Base-by-base conservation (phyloP, 2,329 filamentous ascomycete species). In the Neonectria hederae region DNA sequence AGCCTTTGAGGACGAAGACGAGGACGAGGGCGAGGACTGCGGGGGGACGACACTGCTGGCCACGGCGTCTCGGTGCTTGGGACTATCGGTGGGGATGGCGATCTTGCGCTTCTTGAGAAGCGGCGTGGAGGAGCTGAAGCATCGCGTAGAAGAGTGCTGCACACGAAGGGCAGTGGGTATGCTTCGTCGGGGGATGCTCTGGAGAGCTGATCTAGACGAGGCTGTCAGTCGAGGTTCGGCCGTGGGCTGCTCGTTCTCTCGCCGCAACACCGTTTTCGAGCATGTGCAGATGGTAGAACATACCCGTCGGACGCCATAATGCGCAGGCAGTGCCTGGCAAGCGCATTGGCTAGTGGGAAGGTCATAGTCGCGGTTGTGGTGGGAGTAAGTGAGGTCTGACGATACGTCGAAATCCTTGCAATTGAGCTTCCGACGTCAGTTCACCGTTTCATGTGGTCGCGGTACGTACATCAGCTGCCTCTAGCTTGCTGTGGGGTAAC, bases 91-190 rank as follows among this genome's bases (percentile, higher is more conserved):
- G 7, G 77, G 70, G 4, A 73, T 61, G 4, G 76, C 72, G 49
- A 77, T 74, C 61, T 79, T 82, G 72, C 76, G 77, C 73, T 82
- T 82, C 74, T 82, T 83, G 49, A 73, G 62, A 40, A 77, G 67
- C 0, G 65, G 21, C 2, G 70, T 30, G 8, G 76, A 76, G 40
- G 71, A 72, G 69, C 67, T 74, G 69, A 81, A 79, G 43, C 66
- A 30, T 4, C 77, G 78, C 35, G 52, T 59, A 19, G 49, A 10
- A 32, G 61, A 38, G 11, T 51, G 54, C n/a, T 54, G 54, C 8
- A 45, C 40, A 32, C 54, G 30, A 17, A 52, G 11, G 14, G 24
- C 49, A 48, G 54, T n/a, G 26, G 48, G 10, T 14, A 21, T 28
- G 59, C 54, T 10, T 30, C 61, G 69, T 54, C 54, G 66, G 17